Base-by-base conservation (phyloP, 352 stramenopile species). In the Phytopythium boreale region DNA sequence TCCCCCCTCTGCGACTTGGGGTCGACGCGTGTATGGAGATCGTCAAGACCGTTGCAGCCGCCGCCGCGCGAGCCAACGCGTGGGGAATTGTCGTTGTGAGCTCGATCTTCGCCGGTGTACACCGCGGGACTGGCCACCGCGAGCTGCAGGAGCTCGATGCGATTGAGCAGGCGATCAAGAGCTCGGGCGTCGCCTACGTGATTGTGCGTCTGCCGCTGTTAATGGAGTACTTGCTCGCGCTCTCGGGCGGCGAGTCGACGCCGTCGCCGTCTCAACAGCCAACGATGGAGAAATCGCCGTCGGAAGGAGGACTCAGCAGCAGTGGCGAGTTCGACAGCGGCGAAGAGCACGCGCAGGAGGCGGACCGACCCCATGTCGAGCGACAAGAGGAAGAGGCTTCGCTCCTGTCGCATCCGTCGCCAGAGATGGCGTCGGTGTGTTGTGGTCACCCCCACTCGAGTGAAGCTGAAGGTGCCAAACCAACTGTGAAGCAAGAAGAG, bases 31-130 rank as follows among this genome's bases (percentile, higher is more conserved):
- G 82, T 56, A 72, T 89, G 49, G 82, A 90, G 20, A 72, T 92
- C 49, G 66, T 89, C 31, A 73, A 72, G 19, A 67, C 70, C 0
- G 77, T 92, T 20, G 70, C 90, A 1, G 73, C 84, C 24, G 82
- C 84, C 9, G 72, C 72, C 2, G 64, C 62, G 4, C 73, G 73
- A 17, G 79, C 84, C 0, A 74, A 85, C n/a, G 81, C 71, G 0
- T 92, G 84, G 82, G 84, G 84, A 34, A 80, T 93, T 11, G 82
- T 93, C 36, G 37, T 93, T 0, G 82, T 92, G 29, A 90, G 82
- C 47, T 84, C 80, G 4, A 64, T 93, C 27, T 91, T 87, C 55
- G 82, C 79, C 24, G 69, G 72, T n/a, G 70, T 77, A 9, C 39
- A 43, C 17, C 39, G 39, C 39, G 41, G 39, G 6, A 26, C 41